Evolutionary conservation across 192 early-diverging fungal species (phyloP).

Genomic region (Thamnidium elegans): DNA sequence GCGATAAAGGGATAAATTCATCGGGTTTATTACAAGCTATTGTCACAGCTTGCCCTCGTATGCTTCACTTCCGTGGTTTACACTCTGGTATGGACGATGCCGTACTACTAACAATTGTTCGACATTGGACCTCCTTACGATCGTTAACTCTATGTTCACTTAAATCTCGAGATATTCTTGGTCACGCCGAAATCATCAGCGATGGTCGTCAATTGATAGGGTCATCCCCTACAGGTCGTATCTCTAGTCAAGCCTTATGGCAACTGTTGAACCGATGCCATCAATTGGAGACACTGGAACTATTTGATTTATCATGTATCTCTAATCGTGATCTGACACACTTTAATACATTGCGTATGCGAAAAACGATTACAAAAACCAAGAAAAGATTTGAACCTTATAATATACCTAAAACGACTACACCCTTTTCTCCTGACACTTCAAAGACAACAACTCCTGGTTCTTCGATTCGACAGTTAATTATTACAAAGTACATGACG

Average conservation of each 20-base stretch:
- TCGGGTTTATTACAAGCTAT: slow-evolving; percentile 40
- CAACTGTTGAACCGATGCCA: slow-evolving; percentile 30
- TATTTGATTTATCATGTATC: slow-evolving; percentile 44
- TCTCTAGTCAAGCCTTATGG: slow-evolving; percentile 13
- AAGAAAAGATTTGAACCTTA: not conserved
- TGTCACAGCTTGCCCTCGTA: slow-evolving; percentile 42
- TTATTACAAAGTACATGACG: slow-evolving; percentile 44
- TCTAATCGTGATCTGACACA: slow-evolving; percentile 26
- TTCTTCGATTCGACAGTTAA: slow-evolving; percentile 19
- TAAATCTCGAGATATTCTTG: slow-evolving; percentile 10
- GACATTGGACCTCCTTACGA: slow-evolving; percentile 40
- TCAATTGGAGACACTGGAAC: slow-evolving; percentile 39
- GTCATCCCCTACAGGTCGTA: slow-evolving; percentile 9
- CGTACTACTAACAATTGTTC: slow-evolving; percentile 38
- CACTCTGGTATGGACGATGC: slow-evolving; percentile 44
- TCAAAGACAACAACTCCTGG: not conserved
- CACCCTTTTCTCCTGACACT: not conserved
- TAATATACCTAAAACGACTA: slow-evolving; percentile 16
- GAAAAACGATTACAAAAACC: not conserved
- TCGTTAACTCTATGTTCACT: slow-evolving; percentile 31
- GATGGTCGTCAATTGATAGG: slow-evolving; percentile 10
- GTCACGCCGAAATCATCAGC: slow-evolving; percentile 7
- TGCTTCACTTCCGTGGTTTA: slow-evolving; percentile 40
- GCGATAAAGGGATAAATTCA: slow-evolving; percentile 36
- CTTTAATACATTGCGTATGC: not conserved